Percentiles rank a stretch among this genome's conserved stretches.
These are phyloP conservation scores for Cryptococcus sp. DNA, from an alignment of 1,284 basidiomycete genomes.

Conservation along the genomic window DNA sequence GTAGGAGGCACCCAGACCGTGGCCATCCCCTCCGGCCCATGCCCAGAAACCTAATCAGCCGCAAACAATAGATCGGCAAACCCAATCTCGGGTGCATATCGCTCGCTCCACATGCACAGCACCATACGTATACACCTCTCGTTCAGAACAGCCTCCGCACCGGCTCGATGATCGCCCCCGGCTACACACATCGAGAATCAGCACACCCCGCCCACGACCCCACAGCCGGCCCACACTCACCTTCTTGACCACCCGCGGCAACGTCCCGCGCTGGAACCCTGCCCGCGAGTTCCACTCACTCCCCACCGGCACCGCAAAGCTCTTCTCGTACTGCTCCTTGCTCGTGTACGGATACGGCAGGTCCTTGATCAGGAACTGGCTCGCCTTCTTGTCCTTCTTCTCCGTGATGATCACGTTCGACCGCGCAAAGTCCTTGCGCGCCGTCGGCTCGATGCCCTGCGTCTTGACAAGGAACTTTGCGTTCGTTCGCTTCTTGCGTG, in stretches of 20 bases:
- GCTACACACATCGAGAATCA: conserved; percentile 50
- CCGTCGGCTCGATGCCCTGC: conserved; percentile 69
- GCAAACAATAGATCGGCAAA: too few relatives aligned
- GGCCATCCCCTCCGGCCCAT: too few relatives aligned
- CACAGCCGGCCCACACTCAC: conserved; percentile 44
- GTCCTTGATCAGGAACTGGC: conserved; percentile 81
- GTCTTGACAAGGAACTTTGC: conserved; percentile 70
- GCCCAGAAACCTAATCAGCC: too few relatives aligned
- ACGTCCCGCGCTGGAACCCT: conserved; percentile 77
- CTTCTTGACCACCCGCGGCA: conserved; percentile 83
- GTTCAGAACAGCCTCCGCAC: conserved; percentile 59
- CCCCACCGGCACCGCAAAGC: conserved; percentile 75
- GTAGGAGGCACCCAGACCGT: too few relatives aligned
- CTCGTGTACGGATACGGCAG: conserved; percentile 91
- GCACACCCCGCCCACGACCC: neutral
- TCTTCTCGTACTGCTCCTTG: conserved; percentile 81
- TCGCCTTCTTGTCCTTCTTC: conserved; percentile 86
- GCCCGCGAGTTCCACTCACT: conserved; percentile 90
- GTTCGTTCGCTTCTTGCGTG: conserved; percentile 49
- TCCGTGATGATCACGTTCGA: conserved; percentile 91
- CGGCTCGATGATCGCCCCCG: conserved; percentile 72
- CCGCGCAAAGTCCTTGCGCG: conserved; percentile 79
- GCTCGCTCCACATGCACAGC: neutral
- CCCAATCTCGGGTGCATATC: too few relatives aligned
- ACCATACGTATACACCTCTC: too few relatives aligned